Evolutionary conservation across 305 asterid species (phyloP).

Genomic region (Solanum hybrid): DNA sequence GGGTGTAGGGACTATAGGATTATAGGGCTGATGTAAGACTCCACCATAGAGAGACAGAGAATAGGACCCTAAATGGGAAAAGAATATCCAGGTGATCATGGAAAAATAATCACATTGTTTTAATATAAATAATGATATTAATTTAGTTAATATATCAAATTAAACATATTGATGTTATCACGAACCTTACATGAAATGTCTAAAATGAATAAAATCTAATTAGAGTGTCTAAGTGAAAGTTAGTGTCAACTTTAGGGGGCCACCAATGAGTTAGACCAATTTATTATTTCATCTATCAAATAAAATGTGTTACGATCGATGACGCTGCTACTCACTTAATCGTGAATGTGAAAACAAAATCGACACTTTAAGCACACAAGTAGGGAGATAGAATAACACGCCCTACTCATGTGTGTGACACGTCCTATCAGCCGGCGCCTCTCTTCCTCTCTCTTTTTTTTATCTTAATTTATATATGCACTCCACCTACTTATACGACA

Average conservation of each 20-base stretch:
- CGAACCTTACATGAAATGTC: too few species aligned
- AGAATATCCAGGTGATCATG: background rate
- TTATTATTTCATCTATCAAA: too few species aligned
- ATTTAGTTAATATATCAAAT: too few species aligned
- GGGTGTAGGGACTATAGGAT: conserved; percentile 11
- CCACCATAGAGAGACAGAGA: background rate
- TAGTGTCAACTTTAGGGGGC: too few species aligned
- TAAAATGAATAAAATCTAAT: too few species aligned
- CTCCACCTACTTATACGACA: background rate
- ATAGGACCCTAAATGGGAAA: background rate
- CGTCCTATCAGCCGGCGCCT: background rate
- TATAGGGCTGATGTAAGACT: conserved; percentile 5
- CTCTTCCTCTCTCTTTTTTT: background rate
- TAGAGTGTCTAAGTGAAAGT: too few species aligned
- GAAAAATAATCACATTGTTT: background rate
- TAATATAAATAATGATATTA: background rate
- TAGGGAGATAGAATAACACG: background rate
- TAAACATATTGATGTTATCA: too few species aligned
- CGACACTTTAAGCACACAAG: background rate
- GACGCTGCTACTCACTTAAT: background rate
- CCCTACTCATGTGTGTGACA: background rate
- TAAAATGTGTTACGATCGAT: too few species aligned
- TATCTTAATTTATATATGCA: background rate
- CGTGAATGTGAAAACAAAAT: too few species aligned
- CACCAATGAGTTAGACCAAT: too few species aligned